phyloP scores from a whole-genome alignment of 495 filamentous ascomycete species.

The Penicillium verhagenii region DNA sequence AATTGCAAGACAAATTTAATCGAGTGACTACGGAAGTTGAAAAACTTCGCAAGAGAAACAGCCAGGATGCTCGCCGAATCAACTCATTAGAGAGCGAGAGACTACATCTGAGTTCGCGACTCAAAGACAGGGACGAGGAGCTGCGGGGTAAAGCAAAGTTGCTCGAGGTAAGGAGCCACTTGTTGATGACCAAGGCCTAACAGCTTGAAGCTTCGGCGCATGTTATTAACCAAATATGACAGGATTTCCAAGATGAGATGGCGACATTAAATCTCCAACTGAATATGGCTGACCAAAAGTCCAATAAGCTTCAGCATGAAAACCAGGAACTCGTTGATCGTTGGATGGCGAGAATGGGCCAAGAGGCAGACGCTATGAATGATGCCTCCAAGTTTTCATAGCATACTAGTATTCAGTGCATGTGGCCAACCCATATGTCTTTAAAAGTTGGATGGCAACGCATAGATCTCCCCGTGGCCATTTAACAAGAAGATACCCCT shows the following conservation, averaged over 20 bases:
- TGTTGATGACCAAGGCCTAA: background rate
- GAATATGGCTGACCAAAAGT: conserved; percentile 75
- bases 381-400: conserved; percentile 50
- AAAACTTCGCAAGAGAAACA: conserved; percentile 56
- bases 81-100: conserved; percentile 62
- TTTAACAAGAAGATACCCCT: background rate
- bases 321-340: conserved; percentile 85
- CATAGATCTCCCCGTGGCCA: background rate
- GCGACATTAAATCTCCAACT: conserved; percentile 81
- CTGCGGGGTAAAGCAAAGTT: conserved; percentile 76
- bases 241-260: conserved; percentile 90
- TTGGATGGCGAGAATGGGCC: conserved; percentile 83
- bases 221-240: conserved; percentile 6
- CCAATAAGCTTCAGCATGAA: conserved; percentile 67
- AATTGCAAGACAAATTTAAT: conserved; percentile 61
- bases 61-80: conserved; percentile 56
- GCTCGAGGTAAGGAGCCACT: conserved; percentile 57
- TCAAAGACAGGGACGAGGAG: conserved; percentile 84
- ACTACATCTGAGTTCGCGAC: conserved; percentile 54
- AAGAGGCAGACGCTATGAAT: conserved; percentile 89
- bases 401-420: background rate
- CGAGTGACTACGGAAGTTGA: conserved; percentile 59
- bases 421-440: background rate
- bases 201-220: background rate
- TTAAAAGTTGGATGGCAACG: background rate